Conservation (phyloP, 2,329 filamentous ascomycete species). For the Fusarium mangiferae region DNA sequence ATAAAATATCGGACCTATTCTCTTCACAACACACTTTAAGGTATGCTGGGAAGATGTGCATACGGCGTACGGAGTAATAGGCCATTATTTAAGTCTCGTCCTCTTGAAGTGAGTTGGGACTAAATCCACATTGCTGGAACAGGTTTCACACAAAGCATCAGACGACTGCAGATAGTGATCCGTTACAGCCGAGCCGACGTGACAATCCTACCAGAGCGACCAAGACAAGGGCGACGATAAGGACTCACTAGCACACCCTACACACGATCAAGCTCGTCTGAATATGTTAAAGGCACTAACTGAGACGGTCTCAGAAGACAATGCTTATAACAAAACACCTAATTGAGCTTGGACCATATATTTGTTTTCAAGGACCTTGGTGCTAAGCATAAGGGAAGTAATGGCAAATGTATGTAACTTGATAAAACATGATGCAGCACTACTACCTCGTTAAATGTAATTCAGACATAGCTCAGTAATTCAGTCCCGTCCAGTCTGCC, state of each 20-base stretch:
- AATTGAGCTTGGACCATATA: background rate
- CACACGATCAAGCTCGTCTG: background rate
- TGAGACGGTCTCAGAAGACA: background rate
- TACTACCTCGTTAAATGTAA: background rate
- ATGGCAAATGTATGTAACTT: background rate
- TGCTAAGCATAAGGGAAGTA: background rate
- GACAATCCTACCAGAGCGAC: background rate
- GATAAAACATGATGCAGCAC: background rate
- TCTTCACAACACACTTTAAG: background rate
- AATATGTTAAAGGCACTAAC: background rate
- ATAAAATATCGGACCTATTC: background rate
- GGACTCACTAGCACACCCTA: background rate
- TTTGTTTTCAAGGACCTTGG: background rate
- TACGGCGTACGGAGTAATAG: background rate
- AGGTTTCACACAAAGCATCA: background rate
- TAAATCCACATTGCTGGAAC: background rate
- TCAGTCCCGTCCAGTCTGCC: background rate
- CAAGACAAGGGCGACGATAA: background rate
- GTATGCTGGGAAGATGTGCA: background rate
- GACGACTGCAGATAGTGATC: background rate
- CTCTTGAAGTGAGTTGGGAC: background rate
- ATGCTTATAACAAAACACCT: background rate
- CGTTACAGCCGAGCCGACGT: background rate
- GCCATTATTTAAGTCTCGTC: background rate
- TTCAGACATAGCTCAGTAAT: background rate